Percentiles rank a stretch among this genome's conserved stretches.
Conservation (phyloP, 1,284 basidiomycete genomes). For the Earliella scabrosa region DNA sequence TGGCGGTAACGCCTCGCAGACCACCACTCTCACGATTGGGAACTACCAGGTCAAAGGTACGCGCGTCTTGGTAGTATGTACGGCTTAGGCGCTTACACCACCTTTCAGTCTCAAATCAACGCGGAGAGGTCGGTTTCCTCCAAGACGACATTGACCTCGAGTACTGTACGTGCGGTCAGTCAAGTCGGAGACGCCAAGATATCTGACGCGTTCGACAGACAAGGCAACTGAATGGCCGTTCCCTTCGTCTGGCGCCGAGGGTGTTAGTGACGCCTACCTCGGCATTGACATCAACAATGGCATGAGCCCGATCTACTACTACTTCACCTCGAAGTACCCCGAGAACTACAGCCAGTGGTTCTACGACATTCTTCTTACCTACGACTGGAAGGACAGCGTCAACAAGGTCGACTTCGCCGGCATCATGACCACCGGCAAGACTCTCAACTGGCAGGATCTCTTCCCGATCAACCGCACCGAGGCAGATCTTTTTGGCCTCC, state of each 20-base stretch:
- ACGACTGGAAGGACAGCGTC: conserved; percentile 13
- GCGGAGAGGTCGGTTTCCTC: conserved; percentile 14
- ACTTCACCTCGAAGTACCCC: conserved; percentile 16
- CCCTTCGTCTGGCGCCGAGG: background rate
- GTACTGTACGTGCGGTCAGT: conserved; percentile 13
- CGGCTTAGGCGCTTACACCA: background rate
- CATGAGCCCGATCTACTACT: conserved; percentile 20
- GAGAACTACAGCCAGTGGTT: conserved; percentile 17
- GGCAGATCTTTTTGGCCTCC: conserved; percentile 13
- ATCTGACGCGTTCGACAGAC: background rate
- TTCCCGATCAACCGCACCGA: conserved; percentile 11
- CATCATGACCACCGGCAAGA: conserved; percentile 15
- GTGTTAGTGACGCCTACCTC: conserved; percentile 6
- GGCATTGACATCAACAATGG: conserved; percentile 22
- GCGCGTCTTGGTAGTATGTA: background rate
- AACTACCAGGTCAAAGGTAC: conserved; percentile 10
- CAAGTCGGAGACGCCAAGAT: background rate
- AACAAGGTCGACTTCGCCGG: conserved; percentile 15
- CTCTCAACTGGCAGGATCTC: conserved; percentile 17
- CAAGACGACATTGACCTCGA: conserved; percentile 18
- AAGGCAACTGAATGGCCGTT: conserved; percentile 11
- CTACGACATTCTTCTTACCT: conserved; percentile 22
- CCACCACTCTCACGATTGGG: conserved; percentile 11
- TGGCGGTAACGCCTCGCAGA: background rate
- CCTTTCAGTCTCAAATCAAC: conserved; percentile 3